Conservation (phyloP, 768 basidiomycete species). For the Russula sp. region DNA sequence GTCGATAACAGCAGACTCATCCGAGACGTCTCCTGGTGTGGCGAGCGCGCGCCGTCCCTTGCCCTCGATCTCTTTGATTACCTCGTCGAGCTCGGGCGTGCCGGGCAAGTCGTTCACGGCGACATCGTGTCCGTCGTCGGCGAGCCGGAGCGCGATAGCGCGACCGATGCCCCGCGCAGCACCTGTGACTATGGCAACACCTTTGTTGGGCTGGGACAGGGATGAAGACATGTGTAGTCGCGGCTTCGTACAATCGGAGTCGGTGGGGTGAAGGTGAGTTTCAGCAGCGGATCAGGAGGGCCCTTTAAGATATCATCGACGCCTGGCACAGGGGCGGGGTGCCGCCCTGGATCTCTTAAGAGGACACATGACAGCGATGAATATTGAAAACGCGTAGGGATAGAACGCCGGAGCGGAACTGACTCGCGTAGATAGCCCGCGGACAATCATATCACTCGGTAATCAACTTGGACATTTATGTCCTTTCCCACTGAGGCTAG, state of each 20-base stretch:
- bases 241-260: neutral
- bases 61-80: neutral
- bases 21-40: constrained; percentile 9
- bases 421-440: no score
- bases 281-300: neutral
- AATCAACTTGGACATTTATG: no score
- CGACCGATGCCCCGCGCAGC: constrained; percentile 21
- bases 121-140: constrained; percentile 20
- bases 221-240: neutral
- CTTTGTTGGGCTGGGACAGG: neutral
- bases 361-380: no score
- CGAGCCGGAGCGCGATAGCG: constrained; percentile 22
- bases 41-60: constrained; percentile 8
- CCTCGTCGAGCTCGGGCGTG: neutral
- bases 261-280: neutral
- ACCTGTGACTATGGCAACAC: constrained; percentile 23
- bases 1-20: neutral
- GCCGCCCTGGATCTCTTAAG: no score
- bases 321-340: no score
- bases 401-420: no score
- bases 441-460: no score
- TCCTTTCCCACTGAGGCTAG: no score
- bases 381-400: no score
- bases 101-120: constrained; percentile 19
- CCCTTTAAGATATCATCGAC: no score